Conservation (phyloP, 441 rosid species). For the Corymbia calophylla region DNA sequence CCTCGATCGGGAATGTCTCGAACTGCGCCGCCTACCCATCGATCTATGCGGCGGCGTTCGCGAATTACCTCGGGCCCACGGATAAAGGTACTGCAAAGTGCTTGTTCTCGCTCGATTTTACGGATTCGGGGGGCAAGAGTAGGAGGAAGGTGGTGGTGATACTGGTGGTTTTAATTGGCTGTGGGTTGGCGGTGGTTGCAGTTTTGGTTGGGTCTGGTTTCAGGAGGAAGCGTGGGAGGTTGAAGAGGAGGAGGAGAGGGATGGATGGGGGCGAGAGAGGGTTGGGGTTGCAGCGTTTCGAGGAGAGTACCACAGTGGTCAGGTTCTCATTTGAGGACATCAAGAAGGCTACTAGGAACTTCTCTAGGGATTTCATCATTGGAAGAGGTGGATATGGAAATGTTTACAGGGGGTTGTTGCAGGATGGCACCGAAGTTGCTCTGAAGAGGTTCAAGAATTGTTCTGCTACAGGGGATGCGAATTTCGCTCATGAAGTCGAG, state of each 20-base stretch:
- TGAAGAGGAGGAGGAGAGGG: slow-evolving; percentile 19
- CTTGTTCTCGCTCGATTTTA: slow-evolving; percentile 45
- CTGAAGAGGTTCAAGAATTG: slow-evolving; percentile 93
- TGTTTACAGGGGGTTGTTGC: slow-evolving; percentile 62
- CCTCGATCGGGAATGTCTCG: slow-evolving; percentile 54
- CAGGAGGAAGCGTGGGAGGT: slow-evolving; percentile 21
- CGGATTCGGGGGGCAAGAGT: slow-evolving; percentile 1
- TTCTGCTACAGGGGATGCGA: slow-evolving; percentile 68
- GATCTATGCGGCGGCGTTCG: slow-evolving; percentile 67
- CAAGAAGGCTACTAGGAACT: slow-evolving; percentile 67
- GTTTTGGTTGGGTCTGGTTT: slow-evolving; percentile 26
- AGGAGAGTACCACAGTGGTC: slow-evolving; percentile 64
- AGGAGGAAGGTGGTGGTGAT: slow-evolving; percentile 14
- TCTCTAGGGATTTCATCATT: slow-evolving; percentile 60
- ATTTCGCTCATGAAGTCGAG: slow-evolving; percentile 78
- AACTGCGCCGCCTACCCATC: slow-evolving; percentile 50
- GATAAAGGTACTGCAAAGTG: slow-evolving; percentile 59
- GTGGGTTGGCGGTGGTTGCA: slow-evolving; percentile 23
- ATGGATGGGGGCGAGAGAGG: slow-evolving; percentile 25
- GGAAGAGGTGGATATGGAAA: slow-evolving; percentile 95
- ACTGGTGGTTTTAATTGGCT: slow-evolving; percentile 21
- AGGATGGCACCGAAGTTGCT: slow-evolving; percentile 76
- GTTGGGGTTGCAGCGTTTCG: slow-evolving; percentile 39
- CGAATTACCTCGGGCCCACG: slow-evolving; percentile 53
- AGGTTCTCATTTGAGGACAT: slow-evolving; percentile 72